A percentile compares a stretch with the other conserved stretches of the same genome.
Evolutionary conservation across 768 basidiomycete species (phyloP).

Genomic region (Hypholoma sublateritium): DNA sequence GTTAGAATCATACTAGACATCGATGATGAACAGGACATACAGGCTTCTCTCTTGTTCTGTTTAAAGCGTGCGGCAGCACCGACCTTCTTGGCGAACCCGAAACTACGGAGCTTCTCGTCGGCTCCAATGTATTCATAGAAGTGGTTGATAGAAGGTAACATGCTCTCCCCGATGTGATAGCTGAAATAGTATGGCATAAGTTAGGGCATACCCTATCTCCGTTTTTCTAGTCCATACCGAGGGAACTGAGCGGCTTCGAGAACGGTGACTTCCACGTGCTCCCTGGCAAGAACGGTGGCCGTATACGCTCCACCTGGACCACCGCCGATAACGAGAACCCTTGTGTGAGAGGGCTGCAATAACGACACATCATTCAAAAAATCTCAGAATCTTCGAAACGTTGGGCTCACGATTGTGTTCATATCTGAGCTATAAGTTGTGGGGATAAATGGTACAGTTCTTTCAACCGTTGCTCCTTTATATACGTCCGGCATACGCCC

Average conservation of each 20-base stretch:
- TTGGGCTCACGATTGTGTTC: too few relatives aligned
- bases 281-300: conserved; percentile 4
- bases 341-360: conserved; percentile 8
- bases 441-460: too few relatives aligned
- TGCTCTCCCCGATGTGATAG: conserved; percentile 11
- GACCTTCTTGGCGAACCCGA: conserved; percentile 1
- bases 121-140: conserved; percentile 9
- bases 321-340: conserved; percentile 5
- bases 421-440: too few relatives aligned
- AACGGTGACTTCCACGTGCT: conserved; percentile 1
- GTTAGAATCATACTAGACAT: not conserved
- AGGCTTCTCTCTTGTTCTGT: not conserved
- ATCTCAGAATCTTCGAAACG: too few relatives aligned
- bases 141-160: conserved; percentile 7
- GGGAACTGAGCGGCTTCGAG: conserved; percentile 6
- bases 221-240: not conserved
- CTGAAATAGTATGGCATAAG: not conserved
- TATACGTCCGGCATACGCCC: too few relatives aligned
- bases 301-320: conserved; percentile 5
- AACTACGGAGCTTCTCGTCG: conserved; percentile 3
- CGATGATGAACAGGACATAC: not conserved
- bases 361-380: too few relatives aligned
- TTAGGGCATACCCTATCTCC: not conserved
- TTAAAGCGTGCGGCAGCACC: not conserved
- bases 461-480: too few relatives aligned